A percentile compares a stretch with the other conserved stretches of the same genome.
phyloP scores from a whole-genome alignment of 352 stramenopile species.

The Phytopythium mirpurense region DNA sequence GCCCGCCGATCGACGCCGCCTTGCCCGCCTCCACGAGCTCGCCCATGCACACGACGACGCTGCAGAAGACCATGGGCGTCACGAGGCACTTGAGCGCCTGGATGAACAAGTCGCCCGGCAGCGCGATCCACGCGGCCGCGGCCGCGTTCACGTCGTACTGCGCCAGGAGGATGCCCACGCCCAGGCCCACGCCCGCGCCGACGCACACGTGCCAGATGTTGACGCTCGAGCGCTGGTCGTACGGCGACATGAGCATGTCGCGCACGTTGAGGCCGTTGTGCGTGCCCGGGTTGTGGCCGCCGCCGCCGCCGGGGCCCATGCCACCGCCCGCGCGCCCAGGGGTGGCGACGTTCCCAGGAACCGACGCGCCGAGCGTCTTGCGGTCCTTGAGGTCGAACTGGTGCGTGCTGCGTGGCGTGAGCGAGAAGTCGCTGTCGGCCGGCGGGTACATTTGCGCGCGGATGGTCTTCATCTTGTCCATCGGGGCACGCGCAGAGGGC shows the following conservation, averaged over 20 bases:
- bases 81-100: slow-evolving; percentile 59
- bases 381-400: slow-evolving; percentile 26
- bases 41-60: slow-evolving; percentile 49
- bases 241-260: slow-evolving; percentile 42
- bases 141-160: slow-evolving; percentile 26
- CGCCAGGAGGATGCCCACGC: slow-evolving; percentile 35
- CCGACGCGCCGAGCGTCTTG: slow-evolving; percentile 2
- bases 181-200: slow-evolving; percentile 36
- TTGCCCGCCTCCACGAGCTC: slow-evolving; percentile 54
- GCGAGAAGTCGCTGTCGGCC: slow-evolving; percentile 28
- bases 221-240: slow-evolving; percentile 35
- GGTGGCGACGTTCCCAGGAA: neutral
- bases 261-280: slow-evolving; percentile 29
- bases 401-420: slow-evolving; percentile 24
- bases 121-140: slow-evolving; percentile 39
- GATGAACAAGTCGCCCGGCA: slow-evolving; percentile 63
- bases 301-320: neutral
- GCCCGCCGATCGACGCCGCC: slow-evolving; percentile 39
- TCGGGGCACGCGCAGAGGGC: too few relatives aligned
- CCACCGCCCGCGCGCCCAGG: neutral
- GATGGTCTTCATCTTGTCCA: slow-evolving; percentile 19
- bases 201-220: slow-evolving; percentile 43
- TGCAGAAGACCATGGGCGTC: slow-evolving; percentile 68
- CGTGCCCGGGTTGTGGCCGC: slow-evolving; percentile 13
- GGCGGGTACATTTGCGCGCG: slow-evolving; percentile 15